Conservation (phyloP, 257 asterid genomes). For the Jacaranda mimosifolia region DNA sequence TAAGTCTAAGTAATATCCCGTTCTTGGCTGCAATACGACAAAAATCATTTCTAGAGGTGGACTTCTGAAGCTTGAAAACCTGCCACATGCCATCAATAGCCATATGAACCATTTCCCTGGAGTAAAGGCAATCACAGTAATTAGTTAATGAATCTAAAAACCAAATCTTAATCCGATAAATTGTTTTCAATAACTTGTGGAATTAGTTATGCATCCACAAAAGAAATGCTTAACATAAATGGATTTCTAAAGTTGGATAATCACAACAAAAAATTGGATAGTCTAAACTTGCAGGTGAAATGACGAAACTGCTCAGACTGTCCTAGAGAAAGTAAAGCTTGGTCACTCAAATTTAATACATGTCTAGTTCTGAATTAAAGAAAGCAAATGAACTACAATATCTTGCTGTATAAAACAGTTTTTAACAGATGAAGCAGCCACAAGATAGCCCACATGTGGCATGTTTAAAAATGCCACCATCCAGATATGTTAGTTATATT, state of each 20-base stretch:
- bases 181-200: too few species aligned
- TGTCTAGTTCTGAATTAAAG: slow-evolving; percentile 17
- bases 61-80: slow-evolving; percentile 96
- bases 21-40: slow-evolving; percentile 93
- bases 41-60: slow-evolving; percentile 92
- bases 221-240: neutral
- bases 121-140: slow-evolving; percentile 41
- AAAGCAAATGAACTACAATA: slow-evolving; percentile 16
- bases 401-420: neutral
- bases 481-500: neutral
- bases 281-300: slow-evolving; percentile 27
- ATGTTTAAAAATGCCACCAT: neutral
- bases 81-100: slow-evolving; percentile 99
- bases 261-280: slow-evolving; percentile 10
- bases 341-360: slow-evolving; percentile 13
- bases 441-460: neutral
- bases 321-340: slow-evolving; percentile 14
- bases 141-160: slow-evolving; percentile 32
- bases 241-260: slow-evolving; percentile 22
- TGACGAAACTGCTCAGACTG: slow-evolving; percentile 9
- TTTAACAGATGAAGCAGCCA: slow-evolving; percentile 5
- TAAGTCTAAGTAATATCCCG: slow-evolving; percentile 91
- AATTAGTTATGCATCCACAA: neutral
- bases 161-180: slow-evolving; percentile 19
- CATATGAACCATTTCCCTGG: slow-evolving; percentile 99